phyloP scores from a whole-genome alignment of 164 flowering plant genomes.

The Paratinospora sagittata region DNA sequence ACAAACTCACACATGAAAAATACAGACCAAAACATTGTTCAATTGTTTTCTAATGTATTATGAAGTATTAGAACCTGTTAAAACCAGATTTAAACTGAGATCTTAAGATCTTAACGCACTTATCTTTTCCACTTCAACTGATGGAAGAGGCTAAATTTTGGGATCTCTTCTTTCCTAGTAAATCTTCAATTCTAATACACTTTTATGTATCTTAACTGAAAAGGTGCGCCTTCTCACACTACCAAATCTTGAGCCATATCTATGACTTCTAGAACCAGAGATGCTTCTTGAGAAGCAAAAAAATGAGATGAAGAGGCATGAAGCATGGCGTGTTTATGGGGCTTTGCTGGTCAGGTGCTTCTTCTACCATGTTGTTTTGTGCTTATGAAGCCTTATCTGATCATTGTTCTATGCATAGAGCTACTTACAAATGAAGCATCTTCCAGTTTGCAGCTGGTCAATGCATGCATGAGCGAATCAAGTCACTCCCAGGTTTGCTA shows the following conservation, averaged over 20 bases:
- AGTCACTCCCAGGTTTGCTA: slow-evolving; percentile 45
- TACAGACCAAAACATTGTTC: background rate
- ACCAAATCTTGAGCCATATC: slow-evolving; percentile 86
- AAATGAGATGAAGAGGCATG: slow-evolving; percentile 78
- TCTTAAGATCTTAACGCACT: no score
- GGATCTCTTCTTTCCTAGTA: background rate
- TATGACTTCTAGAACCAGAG: slow-evolving; percentile 72
- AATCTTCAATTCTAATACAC: no score
- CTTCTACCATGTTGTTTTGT: background rate
- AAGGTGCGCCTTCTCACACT: slow-evolving; percentile 76
- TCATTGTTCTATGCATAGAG: background rate
- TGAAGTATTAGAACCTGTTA: background rate
- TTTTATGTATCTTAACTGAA: background rate
- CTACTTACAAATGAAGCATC: slow-evolving; percentile 13
- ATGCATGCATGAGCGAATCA: slow-evolving; percentile 62
- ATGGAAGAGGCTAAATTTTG: background rate
- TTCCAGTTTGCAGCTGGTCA: slow-evolving; percentile 74
- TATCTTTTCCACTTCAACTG: no score
- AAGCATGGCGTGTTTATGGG: slow-evolving; percentile 95
- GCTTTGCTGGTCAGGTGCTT: no score
- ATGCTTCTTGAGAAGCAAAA: slow-evolving; percentile 77
- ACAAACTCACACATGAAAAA: background rate
- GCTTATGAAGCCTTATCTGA: background rate
- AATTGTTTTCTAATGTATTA: background rate
- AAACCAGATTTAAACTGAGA: no score